phyloP scores from a whole-genome alignment of 176 grass and related monocot species.

The Carex parvula region DNA sequence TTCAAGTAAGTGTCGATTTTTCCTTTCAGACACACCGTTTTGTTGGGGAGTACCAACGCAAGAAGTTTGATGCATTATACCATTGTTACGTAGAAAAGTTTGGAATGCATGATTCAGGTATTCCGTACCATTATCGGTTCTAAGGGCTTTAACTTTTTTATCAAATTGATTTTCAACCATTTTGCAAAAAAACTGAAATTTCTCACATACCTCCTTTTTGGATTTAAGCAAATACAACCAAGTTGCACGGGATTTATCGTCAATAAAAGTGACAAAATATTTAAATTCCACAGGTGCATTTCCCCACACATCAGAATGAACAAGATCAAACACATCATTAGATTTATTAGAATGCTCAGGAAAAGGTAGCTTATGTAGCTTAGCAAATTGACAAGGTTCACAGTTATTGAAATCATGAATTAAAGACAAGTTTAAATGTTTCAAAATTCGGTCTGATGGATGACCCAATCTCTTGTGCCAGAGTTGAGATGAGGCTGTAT shows the following conservation, averaged over 20 bases:
- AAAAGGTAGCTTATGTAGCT: not conserved
- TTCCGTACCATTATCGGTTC: slow-evolving; percentile 5
- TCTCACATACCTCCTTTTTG: no score
- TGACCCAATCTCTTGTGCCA: not conserved
- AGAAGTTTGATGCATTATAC: not conserved
- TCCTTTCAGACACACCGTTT: not conserved
- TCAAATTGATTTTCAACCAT: not conserved
- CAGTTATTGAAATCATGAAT: no score
- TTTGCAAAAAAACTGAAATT: no score
- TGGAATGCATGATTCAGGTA: not conserved
- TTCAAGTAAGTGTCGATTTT: no score
- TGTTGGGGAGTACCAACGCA: not conserved
- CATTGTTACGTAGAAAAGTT: not conserved
- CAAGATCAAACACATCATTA: no score
- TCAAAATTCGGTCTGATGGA: not conserved
- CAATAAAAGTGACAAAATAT: no score
- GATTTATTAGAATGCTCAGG: no score
- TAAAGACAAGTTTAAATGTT: not conserved
- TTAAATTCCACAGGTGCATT: no score
- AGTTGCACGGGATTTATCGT: no score
- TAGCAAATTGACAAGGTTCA: not conserved
- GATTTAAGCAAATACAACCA: no score
- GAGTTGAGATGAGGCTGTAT: no score
- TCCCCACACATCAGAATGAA: no score
- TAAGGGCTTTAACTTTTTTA: slow-evolving; percentile 5